Evolutionary conservation across 1,284 basidiomycete genomes (phyloP).

Genomic region (Ceratobasidium theobromae): DNA sequence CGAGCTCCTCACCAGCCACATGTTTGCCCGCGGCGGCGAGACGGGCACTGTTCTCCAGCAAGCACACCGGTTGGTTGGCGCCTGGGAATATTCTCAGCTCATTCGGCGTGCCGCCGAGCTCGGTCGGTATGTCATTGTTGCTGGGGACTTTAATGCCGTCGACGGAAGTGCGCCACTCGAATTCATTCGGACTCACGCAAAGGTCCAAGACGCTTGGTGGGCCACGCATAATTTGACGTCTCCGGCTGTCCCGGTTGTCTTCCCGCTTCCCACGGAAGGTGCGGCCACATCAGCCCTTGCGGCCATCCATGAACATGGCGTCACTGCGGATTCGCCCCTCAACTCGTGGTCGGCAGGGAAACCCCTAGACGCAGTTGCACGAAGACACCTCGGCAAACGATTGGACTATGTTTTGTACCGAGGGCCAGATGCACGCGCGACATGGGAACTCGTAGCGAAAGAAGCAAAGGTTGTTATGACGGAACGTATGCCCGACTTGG

Average conservation of each 20-base stretch:
- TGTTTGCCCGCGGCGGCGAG: slow-evolving; percentile 86
- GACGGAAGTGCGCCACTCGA: slow-evolving; percentile 25
- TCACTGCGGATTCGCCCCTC: slow-evolving; percentile 92
- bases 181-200: slow-evolving; percentile 36
- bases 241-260: slow-evolving; percentile 22
- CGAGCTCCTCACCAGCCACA: slow-evolving; percentile 93
- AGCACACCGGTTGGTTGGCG: slow-evolving; percentile 90
- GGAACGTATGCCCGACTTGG: slow-evolving; percentile 67
- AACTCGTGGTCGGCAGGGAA: slow-evolving; percentile 89
- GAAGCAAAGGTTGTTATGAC: slow-evolving; percentile 75
- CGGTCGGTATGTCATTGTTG: slow-evolving; percentile 89
- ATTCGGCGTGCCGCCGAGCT: slow-evolving; percentile 75
- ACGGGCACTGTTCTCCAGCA: slow-evolving; percentile 76
- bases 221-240: slow-evolving; percentile 55
- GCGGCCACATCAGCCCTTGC: slow-evolving; percentile 46
- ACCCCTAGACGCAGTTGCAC: slow-evolving; percentile 56
- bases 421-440: slow-evolving; percentile 51
- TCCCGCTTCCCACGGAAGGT: slow-evolving; percentile 36
- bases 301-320: slow-evolving; percentile 69
- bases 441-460: slow-evolving; percentile 47
- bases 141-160: slow-evolving; percentile 28
- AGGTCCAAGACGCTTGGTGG: slow-evolving; percentile 75
- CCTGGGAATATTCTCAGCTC: slow-evolving; percentile 91
- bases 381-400: slow-evolving; percentile 79
- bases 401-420: slow-evolving; percentile 95